Conservation (phyloP, 768 basidiomycete species). For the Exsudoporus frostii region DNA sequence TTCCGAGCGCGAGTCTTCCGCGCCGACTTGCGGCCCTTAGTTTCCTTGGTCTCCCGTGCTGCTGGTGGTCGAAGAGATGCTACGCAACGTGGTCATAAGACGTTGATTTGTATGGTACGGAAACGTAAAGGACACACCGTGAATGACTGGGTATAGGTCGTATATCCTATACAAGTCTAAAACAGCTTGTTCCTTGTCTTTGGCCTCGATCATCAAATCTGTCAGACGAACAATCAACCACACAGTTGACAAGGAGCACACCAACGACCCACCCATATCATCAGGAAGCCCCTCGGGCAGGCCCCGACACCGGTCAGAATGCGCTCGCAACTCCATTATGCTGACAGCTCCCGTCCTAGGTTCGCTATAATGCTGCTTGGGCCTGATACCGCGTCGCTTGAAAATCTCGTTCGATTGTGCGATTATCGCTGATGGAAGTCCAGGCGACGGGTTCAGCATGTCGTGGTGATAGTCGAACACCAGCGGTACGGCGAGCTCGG, state of each 20-base stretch:
- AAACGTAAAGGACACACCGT: slow-evolving; percentile 38
- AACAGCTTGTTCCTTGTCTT: slow-evolving; percentile 93
- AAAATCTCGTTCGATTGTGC: slow-evolving; percentile 75
- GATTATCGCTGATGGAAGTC: slow-evolving; percentile 60
- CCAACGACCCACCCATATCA: slow-evolving; percentile 52
- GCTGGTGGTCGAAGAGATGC: slow-evolving; percentile 43
- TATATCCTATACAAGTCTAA: slow-evolving; percentile 82
- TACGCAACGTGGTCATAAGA: neutral
- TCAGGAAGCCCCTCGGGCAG: slow-evolving; percentile 64
- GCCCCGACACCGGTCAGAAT: slow-evolving; percentile 74
- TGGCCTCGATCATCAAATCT: slow-evolving; percentile 93
- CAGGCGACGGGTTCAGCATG: slow-evolving; percentile 56
- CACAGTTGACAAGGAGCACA: neutral
- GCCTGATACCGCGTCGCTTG: slow-evolving; percentile 69
- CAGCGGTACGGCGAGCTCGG: slow-evolving; percentile 75
- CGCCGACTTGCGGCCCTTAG: slow-evolving; percentile 41
- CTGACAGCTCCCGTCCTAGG: slow-evolving; percentile 81
- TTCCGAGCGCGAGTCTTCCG: slow-evolving; percentile 28
- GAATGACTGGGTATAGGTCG: slow-evolving; percentile 57
- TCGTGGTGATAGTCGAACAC: slow-evolving; percentile 86
- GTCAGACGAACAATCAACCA: slow-evolving; percentile 12
- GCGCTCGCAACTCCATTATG: slow-evolving; percentile 83
- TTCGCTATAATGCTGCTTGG: slow-evolving; percentile 92
- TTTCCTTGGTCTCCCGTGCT: slow-evolving; percentile 38
- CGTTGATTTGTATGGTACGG: too few species aligned